Percentiles rank a stretch among this genome's conserved stretches.
These are phyloP conservation scores for Microcos paniculata DNA, from an alignment of 345 rosid species.

Conservation along the genomic window DNA sequence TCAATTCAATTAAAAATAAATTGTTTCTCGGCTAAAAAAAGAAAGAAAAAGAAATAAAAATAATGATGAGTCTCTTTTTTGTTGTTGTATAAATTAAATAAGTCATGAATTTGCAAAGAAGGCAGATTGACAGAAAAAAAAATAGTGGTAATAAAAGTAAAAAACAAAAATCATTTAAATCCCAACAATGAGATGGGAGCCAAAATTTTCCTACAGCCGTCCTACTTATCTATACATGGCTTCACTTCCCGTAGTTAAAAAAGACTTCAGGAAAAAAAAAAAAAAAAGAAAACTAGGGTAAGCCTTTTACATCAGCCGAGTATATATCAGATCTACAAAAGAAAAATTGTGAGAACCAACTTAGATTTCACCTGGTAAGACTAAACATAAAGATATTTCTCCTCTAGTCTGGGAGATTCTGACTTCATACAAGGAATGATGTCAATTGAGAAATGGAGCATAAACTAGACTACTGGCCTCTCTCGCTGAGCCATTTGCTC, in stretches of 20 bases:
- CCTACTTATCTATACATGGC: not conserved
- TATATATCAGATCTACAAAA: not conserved
- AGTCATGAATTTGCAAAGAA: too few relatives aligned
- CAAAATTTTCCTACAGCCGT: not conserved
- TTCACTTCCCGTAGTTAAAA: not conserved
- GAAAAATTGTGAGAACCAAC: not conserved
- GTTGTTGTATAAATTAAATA: too few relatives aligned
- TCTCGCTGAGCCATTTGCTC: conserved; percentile 21
- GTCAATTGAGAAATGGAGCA: not conserved
- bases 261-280: too few relatives aligned
- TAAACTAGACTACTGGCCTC: conserved; percentile 20
- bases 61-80: too few relatives aligned
- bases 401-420: not conserved
- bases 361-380: conserved; percentile 3
- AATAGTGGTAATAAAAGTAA: too few relatives aligned
- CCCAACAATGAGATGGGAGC: not conserved
- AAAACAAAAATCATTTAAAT: too few relatives aligned
- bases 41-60: too few relatives aligned
- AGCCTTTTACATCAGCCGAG: not conserved
- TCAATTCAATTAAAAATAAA: too few relatives aligned
- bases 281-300: too few relatives aligned
- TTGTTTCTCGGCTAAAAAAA: too few relatives aligned
- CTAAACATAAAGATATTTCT: not conserved
- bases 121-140: too few relatives aligned
- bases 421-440: not conserved